phyloP scores from a whole-genome alignment of 1,284 basidiomycete species.

The Moesziomyces antarcticus region DNA sequence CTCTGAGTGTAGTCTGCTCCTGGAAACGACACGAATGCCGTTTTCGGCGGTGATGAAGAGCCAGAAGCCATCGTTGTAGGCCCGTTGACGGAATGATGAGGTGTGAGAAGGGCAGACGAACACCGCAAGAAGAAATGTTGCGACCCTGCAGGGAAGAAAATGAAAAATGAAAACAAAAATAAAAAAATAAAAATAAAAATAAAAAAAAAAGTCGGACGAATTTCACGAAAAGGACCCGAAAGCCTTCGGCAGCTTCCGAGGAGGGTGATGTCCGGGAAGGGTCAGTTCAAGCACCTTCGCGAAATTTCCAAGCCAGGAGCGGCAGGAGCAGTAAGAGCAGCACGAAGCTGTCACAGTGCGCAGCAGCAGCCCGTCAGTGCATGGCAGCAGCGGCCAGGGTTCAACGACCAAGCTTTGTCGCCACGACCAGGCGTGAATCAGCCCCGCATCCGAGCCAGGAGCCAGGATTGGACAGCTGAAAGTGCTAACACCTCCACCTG shows the following conservation, averaged over 20 bases:
- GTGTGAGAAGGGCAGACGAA: background rate
- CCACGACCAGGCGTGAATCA: no score
- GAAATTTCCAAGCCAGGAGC: constrained; percentile 10
- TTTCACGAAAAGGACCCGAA: constrained; percentile 3
- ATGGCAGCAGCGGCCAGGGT: no score
- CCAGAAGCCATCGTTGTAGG: constrained; percentile 1
- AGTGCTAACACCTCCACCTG: no score
- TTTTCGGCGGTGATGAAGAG: background rate
- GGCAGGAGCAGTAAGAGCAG: background rate
- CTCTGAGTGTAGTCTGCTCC: constrained; percentile 63
- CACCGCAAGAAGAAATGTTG: background rate
- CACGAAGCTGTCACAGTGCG: constrained; percentile 9
- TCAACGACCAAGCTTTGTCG: no score
- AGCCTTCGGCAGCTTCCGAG: constrained; percentile 5
- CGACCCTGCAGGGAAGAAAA: constrained; percentile 1
- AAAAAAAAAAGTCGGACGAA: no score
- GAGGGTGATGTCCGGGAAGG: no score
- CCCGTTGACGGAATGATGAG: no score
- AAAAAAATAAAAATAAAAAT: constrained; percentile 9
- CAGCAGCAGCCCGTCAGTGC: background rate
- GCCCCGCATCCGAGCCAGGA: no score
- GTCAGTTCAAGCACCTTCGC: constrained; percentile 12
- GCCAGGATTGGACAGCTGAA: no score
- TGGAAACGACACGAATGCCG: constrained; percentile 57
- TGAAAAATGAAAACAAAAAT: constrained; percentile 3